Conservation (phyloP, 1,284 basidiomycete species). For the Ganoderma lucidum region DNA sequence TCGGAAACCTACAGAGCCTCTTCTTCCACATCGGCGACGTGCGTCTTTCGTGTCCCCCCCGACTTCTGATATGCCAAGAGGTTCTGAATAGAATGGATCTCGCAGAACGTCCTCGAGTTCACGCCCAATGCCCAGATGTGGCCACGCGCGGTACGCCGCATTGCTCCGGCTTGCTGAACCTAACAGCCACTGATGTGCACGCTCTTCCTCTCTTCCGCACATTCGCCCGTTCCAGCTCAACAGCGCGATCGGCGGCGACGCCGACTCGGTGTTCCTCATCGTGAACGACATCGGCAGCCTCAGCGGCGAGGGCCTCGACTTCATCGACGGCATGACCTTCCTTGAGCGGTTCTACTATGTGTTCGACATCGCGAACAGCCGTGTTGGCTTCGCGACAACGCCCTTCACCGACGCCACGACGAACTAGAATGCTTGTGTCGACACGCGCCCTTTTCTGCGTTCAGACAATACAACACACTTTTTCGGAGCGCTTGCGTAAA, state of each 20-base stretch:
- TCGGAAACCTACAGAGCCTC: constrained; percentile 37
- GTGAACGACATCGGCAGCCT: constrained; percentile 35
- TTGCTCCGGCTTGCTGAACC: background rate
- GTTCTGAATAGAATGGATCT: background rate
- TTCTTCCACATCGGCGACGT: constrained; percentile 40
- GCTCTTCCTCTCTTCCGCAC: background rate
- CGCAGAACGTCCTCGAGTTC: constrained; percentile 46
- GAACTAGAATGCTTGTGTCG: constrained; percentile 40
- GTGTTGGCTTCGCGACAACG: constrained; percentile 55
- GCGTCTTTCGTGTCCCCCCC: constrained; percentile 12
- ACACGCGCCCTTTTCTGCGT: background rate
- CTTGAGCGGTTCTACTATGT: constrained; percentile 75
- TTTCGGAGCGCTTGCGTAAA: background rate
- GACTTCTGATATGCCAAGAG: background rate
- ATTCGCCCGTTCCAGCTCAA: constrained; percentile 35
- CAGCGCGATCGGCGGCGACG: constrained; percentile 38
- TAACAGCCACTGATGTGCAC: background rate
- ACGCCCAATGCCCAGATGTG: constrained; percentile 65
- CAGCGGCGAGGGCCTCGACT: constrained; percentile 40
- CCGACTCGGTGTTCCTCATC: constrained; percentile 40
- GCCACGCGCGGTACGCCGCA: constrained; percentile 49
- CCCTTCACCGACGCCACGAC: constrained; percentile 46
- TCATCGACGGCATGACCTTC: constrained; percentile 44
- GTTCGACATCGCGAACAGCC: constrained; percentile 61
- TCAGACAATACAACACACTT: background rate